Conservation (phyloP, 768 basidiomycete genomes). For the Suillus discolor region DNA sequence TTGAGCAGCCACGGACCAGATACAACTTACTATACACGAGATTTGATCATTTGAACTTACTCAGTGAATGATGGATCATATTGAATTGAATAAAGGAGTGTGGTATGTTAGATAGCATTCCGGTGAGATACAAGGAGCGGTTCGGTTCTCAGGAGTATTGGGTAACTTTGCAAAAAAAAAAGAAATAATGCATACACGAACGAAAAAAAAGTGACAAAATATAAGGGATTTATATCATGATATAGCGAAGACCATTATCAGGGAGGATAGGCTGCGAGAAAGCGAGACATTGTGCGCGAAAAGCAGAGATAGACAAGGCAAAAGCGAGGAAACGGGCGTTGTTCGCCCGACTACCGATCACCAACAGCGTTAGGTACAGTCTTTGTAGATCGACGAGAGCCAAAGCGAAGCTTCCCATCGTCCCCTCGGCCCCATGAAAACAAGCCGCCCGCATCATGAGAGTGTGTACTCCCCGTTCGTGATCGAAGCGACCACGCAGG, state of each 20-base stretch:
- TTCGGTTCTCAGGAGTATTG: background rate
- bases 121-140: constrained; percentile 7
- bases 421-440: constrained; percentile 71
- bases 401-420: constrained; percentile 72
- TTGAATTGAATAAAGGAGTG: constrained; percentile 5
- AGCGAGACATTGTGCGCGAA: constrained; percentile 18
- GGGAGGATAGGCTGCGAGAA: constrained; percentile 32
- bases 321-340: constrained; percentile 3
- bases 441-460: constrained; percentile 66
- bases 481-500: constrained; percentile 89
- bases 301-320: constrained; percentile 1
- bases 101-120: constrained; percentile 1
- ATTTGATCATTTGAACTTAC: background rate
- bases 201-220: constrained; percentile 19
- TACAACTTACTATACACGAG: background rate
- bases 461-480: constrained; percentile 70
- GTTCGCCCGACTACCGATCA: constrained; percentile 24
- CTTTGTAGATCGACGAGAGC: constrained; percentile 62
- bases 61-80: background rate
- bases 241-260: constrained; percentile 31
- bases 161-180: constrained; percentile 8
- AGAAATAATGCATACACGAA: constrained; percentile 36
- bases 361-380: constrained; percentile 32
- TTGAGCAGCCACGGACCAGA: constrained; percentile 9
- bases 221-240: constrained; percentile 20